A percentile compares a stretch with the other conserved stretches of the same genome.
Conservation (phyloP, 345 rosid genomes). For the Acer yangbiense region DNA sequence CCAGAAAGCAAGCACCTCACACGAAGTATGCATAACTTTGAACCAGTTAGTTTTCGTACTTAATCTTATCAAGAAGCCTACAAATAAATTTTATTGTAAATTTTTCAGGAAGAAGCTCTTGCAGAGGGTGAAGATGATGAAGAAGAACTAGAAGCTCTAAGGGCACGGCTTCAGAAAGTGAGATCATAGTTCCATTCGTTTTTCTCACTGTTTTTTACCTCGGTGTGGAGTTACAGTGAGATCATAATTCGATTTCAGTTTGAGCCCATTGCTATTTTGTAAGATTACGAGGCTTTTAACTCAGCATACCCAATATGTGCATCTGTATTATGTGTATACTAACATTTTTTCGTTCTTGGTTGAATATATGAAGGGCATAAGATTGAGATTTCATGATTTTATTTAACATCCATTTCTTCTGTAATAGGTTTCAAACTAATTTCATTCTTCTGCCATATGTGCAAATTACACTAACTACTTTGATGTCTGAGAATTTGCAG, state of each 20-base stretch:
- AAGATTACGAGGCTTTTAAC: not conserved
- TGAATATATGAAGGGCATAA: not conserved
- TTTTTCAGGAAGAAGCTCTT: conserved; percentile 39
- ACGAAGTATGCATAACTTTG: conserved; percentile 20
- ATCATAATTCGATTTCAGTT: not conserved
- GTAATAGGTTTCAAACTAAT: not conserved
- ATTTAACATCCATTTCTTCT: not conserved
- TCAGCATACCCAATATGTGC: not conserved
- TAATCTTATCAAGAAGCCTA: not conserved
- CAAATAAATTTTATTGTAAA: not conserved
- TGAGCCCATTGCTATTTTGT: not conserved
- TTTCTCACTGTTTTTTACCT: not conserved
- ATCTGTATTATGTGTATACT: not conserved
- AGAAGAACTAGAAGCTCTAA: conserved; percentile 46
- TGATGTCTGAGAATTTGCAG: no score
- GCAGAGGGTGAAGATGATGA: conserved; percentile 50
- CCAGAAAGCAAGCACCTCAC: conserved; percentile 29
- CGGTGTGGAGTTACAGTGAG: not conserved
- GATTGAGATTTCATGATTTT: no score
- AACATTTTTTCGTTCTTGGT: not conserved
- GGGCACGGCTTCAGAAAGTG: conserved; percentile 48
- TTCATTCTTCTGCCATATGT: not conserved
- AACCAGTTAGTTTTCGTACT: not conserved
- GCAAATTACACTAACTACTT: no score
- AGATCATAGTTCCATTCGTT: conserved; percentile 25